Base-by-base conservation (phyloP, 169 alveolate genomes). In the Plasmodium vivax region DNA sequence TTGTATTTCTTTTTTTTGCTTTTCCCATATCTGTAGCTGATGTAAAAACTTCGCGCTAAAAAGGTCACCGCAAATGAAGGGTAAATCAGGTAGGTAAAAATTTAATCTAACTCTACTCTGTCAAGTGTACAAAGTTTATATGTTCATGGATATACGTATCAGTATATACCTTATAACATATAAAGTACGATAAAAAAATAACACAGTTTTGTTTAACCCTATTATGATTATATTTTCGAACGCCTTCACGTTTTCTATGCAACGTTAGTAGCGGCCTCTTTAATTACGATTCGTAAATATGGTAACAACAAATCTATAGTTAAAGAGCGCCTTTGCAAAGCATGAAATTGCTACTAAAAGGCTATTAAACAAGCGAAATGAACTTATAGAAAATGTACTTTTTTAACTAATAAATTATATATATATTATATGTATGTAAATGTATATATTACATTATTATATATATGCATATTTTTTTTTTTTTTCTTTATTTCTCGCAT, bases 21-120 rank as follows among this genome's bases (percentile, higher is more conserved):
- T 45, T 45, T 80, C 34, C 85, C 85, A 80, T 80, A 45, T 80
- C 34, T 80, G 71, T 27, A 68, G 19, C 85, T 80, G 58, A 43
- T 43, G 56, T 80, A 12, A 45, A 80, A 80, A 16, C 72, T 38
- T 80, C 14, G 27, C 43, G 34, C 14, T 34, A 80, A 80, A 51
- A 51, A 51, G 62, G 62, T 51, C 23, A 51, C 0, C 51, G 30
- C 7, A 19, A 6, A 77, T 30, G 51, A 14, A 19, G 47, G 2
- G 34, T 75, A 75, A 19, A 75, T 75, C 12, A 77, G 8, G 19
- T 38, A 51, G 2, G 47, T 34, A 34, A 27, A 2, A 41, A 32
- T 32, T 32, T 75, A 75, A 75, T 75, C 36, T 75, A 75, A 32
- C 30, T 32, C 6, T 75, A 75, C 47, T 10, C 23, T 43, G 12